Percentiles rank a stretch among this genome's conserved stretches.
Evolutionary conservation across 2,329 filamentous ascomycete species (phyloP).

Genomic region (Hymenoscyphus fructigenus): DNA sequence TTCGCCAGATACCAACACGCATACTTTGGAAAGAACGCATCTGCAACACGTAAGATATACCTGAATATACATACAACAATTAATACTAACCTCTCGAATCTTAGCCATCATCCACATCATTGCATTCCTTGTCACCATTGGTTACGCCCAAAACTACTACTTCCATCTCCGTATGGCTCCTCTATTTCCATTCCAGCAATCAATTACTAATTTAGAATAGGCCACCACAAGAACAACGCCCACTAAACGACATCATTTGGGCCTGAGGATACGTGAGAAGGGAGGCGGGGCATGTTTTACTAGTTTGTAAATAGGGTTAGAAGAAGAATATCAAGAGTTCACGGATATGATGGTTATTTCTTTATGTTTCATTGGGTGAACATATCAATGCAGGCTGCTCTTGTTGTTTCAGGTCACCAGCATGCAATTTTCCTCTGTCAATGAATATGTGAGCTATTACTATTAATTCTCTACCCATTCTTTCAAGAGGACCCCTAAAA

Average conservation of each 20-base stretch:
- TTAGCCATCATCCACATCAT: conserved; percentile 88
- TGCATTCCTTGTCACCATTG: conserved; percentile 72
- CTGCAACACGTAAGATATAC: conserved; percentile 74
- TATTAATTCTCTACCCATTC: no score
- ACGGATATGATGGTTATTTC: neutral
- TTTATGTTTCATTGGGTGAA: neutral
- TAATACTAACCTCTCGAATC: conserved; percentile 4
- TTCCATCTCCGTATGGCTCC: conserved; percentile 90
- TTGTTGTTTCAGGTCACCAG: no score
- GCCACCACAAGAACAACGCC: conserved; percentile 99
- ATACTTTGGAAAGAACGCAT: conserved; percentile 95
- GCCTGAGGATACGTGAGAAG: neutral
- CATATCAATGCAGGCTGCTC: neutral
- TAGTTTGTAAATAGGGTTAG: conserved; percentile 36
- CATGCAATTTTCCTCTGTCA: no score
- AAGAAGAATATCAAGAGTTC: conserved; percentile 26
- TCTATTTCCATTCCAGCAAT: neutral
- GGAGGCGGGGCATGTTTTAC: conserved; percentile 24
- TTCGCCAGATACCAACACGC: conserved; percentile 84
- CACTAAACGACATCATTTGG: conserved; percentile 61
- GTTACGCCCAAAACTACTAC: conserved; percentile 99
- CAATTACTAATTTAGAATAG: conserved; percentile 48
- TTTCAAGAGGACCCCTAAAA: no score
- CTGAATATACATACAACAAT: conserved; percentile 17
- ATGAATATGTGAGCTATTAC: no score